Percentiles rank a stretch among this genome's conserved stretches.
Conservation (phyloP, 2,329 filamentous ascomycete species). For the Meredithiella fracta region DNA sequence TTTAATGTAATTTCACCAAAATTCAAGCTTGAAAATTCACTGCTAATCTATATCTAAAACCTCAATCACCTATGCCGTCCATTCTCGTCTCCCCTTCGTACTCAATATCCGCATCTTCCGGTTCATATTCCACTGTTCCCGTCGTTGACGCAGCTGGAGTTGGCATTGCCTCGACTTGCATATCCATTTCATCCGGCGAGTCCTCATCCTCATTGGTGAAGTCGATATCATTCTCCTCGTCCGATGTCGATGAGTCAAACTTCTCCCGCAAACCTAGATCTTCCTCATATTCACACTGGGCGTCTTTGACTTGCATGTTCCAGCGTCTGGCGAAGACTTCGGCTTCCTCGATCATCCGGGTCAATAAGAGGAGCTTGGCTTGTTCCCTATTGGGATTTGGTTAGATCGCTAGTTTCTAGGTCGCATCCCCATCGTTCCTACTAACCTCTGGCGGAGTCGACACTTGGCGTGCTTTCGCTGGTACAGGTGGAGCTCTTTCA, state of each 20-base stretch:
- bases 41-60: no score
- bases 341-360: not conserved
- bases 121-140: not conserved
- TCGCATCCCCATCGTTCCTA: not conserved
- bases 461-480: not conserved
- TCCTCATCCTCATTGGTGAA: not conserved
- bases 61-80: no score
- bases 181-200: not conserved
- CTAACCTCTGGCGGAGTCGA: not conserved
- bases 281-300: slow-evolving; percentile 2
- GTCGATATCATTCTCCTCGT: not conserved
- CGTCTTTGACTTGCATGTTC: not conserved
- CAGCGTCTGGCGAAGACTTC: not conserved
- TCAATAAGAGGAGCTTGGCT: not conserved
- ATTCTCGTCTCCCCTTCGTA: no score
- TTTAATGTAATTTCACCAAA: no score
- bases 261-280: not conserved
- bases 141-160: not conserved
- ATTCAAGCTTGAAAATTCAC: no score
- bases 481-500: not conserved
- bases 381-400: no score
- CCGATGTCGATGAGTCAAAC: not conserved
- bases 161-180: not conserved
- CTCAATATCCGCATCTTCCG: not conserved
- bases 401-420: no score